phyloP scores from a whole-genome alignment of 1,139 yeast genomes.

The Kodamaea ohmeri region DNA sequence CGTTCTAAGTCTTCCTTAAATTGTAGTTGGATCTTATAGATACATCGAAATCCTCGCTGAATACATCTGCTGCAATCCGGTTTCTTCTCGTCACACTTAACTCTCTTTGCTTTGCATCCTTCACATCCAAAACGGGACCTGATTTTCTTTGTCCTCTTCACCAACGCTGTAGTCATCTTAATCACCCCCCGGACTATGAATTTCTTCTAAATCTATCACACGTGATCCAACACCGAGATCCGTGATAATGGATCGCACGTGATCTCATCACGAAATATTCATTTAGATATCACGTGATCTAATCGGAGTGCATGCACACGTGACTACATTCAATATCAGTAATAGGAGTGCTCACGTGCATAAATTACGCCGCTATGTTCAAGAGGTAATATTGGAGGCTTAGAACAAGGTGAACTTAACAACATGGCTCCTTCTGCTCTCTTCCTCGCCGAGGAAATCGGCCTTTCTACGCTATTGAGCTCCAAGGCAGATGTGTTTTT shows the following conservation, averaged over 20 bases:
- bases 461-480: constrained; percentile 24
- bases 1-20: constrained; percentile 31
- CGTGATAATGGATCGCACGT: no score
- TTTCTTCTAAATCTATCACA: neutral
- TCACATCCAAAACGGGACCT: constrained; percentile 19
- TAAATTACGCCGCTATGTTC: neutral
- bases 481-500: constrained; percentile 31
- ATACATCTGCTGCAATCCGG: constrained; percentile 41
- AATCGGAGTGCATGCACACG: no score
- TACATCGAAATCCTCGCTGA: constrained; percentile 29
- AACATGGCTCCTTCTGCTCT: neutral
- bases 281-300: constrained; percentile 1
- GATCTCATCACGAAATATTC: neutral
- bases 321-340: no score
- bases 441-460: constrained; percentile 22
- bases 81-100: constrained; percentile 46
- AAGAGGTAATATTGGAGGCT: neutral
- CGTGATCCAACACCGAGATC: no score
- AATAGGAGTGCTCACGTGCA: neutral
- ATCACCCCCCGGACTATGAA: neutral
- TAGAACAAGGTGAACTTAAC: neutral
- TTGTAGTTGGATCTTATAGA: constrained; percentile 21
- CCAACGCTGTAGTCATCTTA: constrained; percentile 1
- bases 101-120: constrained; percentile 19
- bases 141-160: constrained; percentile 9